phyloP scores from a whole-genome alignment of 2,329 filamentous ascomycete genomes.

The Verticillium tricorpus region DNA sequence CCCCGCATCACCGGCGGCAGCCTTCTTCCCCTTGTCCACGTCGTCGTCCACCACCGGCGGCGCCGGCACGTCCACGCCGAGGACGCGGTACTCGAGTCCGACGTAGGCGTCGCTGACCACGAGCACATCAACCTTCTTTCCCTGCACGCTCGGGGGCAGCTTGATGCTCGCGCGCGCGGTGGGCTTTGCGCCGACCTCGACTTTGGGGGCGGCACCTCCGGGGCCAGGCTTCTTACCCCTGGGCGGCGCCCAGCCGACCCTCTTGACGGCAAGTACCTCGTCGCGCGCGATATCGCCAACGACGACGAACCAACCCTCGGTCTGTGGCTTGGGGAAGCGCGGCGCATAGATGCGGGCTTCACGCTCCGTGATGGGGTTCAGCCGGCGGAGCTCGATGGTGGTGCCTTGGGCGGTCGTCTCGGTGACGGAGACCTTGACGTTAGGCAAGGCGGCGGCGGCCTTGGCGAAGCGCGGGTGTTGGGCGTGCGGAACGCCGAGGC shows the following conservation, averaged over 20 bases:
- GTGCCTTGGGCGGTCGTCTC: constrained; percentile 56
- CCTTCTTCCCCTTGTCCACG: constrained; percentile 37
- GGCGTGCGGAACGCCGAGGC: constrained; percentile 43
- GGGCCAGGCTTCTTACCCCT: constrained; percentile 15
- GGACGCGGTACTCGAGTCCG: constrained; percentile 57
- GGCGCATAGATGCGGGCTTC: constrained; percentile 81
- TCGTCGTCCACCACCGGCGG: constrained; percentile 44
- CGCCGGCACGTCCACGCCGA: constrained; percentile 48
- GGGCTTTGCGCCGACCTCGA: constrained; percentile 39
- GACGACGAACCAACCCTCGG: constrained; percentile 86
- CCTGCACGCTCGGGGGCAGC: constrained; percentile 48
- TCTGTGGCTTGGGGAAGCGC: constrained; percentile 88
- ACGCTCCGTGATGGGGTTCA: constrained; percentile 59
- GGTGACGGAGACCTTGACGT: constrained; percentile 58
- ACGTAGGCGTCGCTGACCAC: constrained; percentile 87
- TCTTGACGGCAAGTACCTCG: constrained; percentile 81
- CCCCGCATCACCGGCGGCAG: not conserved
- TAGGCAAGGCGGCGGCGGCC: constrained; percentile 62
- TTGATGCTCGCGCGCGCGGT: constrained; percentile 55
- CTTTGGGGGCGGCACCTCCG: constrained; percentile 17
- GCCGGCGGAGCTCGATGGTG: constrained; percentile 58
- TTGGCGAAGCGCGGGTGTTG: constrained; percentile 48
- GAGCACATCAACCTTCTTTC: constrained; percentile 64
- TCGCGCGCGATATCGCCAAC: constrained; percentile 63
- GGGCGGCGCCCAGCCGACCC: constrained; percentile 64